These are phyloP conservation scores for Cyberlindnera xylosilytica DNA, from an alignment of 805 yeast species.

Conservation along the genomic window DNA sequence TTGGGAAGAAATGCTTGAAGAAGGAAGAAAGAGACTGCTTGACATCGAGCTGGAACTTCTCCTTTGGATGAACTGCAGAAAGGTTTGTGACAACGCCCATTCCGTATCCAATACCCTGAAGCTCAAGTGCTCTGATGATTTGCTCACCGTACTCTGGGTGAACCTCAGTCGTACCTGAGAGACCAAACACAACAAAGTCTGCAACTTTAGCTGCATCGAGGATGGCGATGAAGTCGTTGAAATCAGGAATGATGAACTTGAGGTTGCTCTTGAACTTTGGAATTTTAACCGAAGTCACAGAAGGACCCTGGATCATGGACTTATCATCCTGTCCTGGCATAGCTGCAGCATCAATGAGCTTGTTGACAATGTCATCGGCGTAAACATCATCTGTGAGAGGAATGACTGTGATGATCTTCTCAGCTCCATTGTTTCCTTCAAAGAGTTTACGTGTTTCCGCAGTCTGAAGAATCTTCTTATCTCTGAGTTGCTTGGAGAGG, in stretches of 20 bases:
- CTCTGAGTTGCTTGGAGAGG: constrained; percentile 70
- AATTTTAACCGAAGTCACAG: constrained; percentile 51
- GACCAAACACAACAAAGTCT: constrained; percentile 85
- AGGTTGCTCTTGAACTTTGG: constrained; percentile 71
- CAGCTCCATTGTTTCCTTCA: constrained; percentile 77
- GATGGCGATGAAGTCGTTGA: constrained; percentile 59
- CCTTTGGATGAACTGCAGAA: constrained; percentile 62
- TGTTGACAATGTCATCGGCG: constrained; percentile 49
- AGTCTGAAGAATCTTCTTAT: constrained; percentile 61
- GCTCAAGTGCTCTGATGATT: constrained; percentile 78
- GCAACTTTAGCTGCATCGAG: constrained; percentile 86
- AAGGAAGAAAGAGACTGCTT: constrained; percentile 61
- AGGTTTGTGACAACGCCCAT: constrained; percentile 78
- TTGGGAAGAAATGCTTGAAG: constrained; percentile 76
- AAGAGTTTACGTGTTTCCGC: constrained; percentile 64
- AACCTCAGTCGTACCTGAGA: constrained; percentile 84
- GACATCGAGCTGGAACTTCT: constrained; percentile 71
- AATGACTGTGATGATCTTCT: constrained; percentile 76
- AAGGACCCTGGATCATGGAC: constrained; percentile 37
- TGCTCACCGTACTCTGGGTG: constrained; percentile 81
- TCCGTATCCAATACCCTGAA: constrained; percentile 87
- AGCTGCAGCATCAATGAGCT: constrained; percentile 40
- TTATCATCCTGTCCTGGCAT: constrained; percentile 32
- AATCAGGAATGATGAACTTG: constrained; percentile 70
- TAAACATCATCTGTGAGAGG: constrained; percentile 74